Evolutionary conservation across 1,139 yeast species (phyloP).

Genomic region (Suhomyces ambrosiae): DNA sequence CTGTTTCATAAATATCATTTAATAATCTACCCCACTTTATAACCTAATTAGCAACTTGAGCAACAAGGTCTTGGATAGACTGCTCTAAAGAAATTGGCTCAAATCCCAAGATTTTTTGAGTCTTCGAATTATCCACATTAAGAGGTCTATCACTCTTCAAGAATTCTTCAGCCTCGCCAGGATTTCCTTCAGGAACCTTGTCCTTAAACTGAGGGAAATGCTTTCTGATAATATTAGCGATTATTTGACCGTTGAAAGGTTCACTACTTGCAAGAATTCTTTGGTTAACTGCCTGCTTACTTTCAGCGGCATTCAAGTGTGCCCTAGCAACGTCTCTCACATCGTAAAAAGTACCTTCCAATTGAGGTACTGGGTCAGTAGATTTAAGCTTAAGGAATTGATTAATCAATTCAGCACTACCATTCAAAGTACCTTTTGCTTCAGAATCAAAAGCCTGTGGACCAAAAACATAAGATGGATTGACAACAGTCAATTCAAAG

Average conservation of each 20-base stretch:
- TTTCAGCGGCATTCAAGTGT: constrained; percentile 17
- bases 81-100: constrained; percentile 2
- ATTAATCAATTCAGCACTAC: constrained; percentile 36
- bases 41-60: neutral
- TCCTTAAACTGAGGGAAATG: constrained; percentile 29
- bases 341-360: constrained; percentile 23
- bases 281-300: constrained; percentile 12
- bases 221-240: constrained; percentile 18
- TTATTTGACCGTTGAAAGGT: constrained; percentile 20
- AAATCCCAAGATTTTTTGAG: constrained; percentile 10
- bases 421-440: constrained; percentile 33
- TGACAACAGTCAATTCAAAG: constrained; percentile 18
- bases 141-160: neutral
- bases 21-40: too few species aligned
- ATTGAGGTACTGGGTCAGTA: constrained; percentile 15
- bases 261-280: constrained; percentile 18
- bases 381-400: constrained; percentile 15
- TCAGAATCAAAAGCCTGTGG: constrained; percentile 29
- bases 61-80: constrained; percentile 1
- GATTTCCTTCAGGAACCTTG: constrained; percentile 30
- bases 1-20: too few species aligned
- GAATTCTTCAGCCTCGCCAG: neutral
- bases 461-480: constrained; percentile 29
- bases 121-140: constrained; percentile 7
- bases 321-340: constrained; percentile 20